Base-by-base conservation (phyloP, 306 rosid genomes). In the Inga oerstediana region DNA sequence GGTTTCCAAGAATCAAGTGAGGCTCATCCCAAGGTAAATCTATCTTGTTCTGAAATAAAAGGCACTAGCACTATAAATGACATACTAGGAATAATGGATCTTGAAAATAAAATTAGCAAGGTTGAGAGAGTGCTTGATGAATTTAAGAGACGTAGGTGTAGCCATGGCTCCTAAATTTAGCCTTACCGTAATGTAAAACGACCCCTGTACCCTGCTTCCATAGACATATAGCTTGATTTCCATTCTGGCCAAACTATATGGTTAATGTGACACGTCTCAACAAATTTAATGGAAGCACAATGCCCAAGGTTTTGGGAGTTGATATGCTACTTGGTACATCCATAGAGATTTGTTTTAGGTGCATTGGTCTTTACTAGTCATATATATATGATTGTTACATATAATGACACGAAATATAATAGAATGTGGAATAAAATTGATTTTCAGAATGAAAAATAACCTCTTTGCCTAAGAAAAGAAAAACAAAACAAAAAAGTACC, bases 111-210 rank as follows among this genome's bases (percentile, higher is more conserved):
- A 67, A 65, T 65, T 16, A 22, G 49, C 54, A 37, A 13, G 52
- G 56, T 75, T 5, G 56, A 81, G 67, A 65, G 69, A 65, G 45
- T 14, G 34, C 12, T 58, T 58, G 30, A 58, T 58, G 13, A 58
- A n/a, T 56, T 76, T 15, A 82, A 65, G 65, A n/a, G 1, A 22
- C 45, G 3, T 22, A 66, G 58, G 44, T 66, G 56, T 39, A 32
- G 85, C 46, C 41, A 75, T 9, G 46, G 37, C 39, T 74, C 80
- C 49, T 66, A 85, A 83, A 22, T 52, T 35, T 58, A 58, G 34
- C 3, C 34, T 32, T 32, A 32, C 34, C 34, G 34, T 1, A 32
- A 32, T 32, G 34, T 32, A 32, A 32, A 32, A 32, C 1, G 34
- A 32, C 34, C 34, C 34, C 1, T 32, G 34, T 32, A 32, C 34